These are phyloP conservation scores for Peterozyma toletana DNA, from an alignment of 805 yeast genomes.

Conservation along the genomic window DNA sequence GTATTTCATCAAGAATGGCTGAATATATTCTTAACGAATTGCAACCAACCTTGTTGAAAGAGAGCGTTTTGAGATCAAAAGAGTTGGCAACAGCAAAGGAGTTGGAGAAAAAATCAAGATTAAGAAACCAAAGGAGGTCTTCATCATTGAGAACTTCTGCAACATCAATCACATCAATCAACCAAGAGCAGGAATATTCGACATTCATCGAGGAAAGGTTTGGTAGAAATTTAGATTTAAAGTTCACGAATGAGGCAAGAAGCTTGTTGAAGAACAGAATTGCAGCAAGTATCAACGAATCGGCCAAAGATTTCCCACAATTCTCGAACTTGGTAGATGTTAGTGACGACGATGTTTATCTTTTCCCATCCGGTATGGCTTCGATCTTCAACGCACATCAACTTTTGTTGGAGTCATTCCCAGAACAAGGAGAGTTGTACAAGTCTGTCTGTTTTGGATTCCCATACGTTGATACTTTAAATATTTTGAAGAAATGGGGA, in stretches of 20 bases:
- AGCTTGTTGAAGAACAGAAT: slow-evolving; percentile 67
- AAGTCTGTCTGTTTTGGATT: slow-evolving; percentile 93
- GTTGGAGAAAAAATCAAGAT: slow-evolving; percentile 1
- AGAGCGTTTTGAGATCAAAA: slow-evolving; percentile 12
- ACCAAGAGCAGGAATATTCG: slow-evolving; percentile 45
- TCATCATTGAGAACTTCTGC: background rate
- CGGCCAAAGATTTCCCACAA: slow-evolving; percentile 4
- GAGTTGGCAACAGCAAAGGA: slow-evolving; percentile 9
- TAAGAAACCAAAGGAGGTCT: slow-evolving; percentile 6
- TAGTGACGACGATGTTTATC: slow-evolving; percentile 62
- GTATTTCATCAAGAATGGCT: slow-evolving; percentile 85
- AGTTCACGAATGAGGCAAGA: slow-evolving; percentile 72
- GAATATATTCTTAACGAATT: slow-evolving; percentile 73
- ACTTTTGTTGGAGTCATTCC: slow-evolving; percentile 28
- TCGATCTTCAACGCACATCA: slow-evolving; percentile 79
- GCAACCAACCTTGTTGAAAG: slow-evolving; percentile 29
- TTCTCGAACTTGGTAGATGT: slow-evolving; percentile 20
- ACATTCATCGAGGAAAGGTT: slow-evolving; percentile 80
- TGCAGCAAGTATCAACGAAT: slow-evolving; percentile 44
- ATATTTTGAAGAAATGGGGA: slow-evolving; percentile 82
- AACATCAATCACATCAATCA: slow-evolving; percentile 2
- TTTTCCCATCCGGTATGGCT: slow-evolving; percentile 92
- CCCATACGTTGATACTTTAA: slow-evolving; percentile 90
- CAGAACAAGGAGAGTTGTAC: slow-evolving; percentile 19
- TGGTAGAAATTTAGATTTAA: slow-evolving; percentile 81